Evolutionary conservation across 192 early-diverging fungal species (phyloP).

Genomic region (Umbelopsis isabellina): DNA sequence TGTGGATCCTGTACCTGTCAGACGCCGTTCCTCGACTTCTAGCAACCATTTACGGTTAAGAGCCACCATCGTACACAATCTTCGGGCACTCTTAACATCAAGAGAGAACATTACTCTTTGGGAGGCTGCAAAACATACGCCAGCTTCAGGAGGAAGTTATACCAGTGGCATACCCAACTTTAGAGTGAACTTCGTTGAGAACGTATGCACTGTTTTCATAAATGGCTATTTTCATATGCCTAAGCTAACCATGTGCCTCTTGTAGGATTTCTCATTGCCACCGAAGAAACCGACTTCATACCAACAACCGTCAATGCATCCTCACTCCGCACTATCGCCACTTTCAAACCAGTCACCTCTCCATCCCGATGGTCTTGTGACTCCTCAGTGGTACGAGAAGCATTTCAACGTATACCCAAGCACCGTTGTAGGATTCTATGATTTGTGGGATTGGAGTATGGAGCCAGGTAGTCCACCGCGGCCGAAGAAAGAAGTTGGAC

Average conservation of each 20-base stretch:
- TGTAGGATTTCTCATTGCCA: conserved; percentile 9
- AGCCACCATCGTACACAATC: conserved; percentile 10
- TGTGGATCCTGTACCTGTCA: conserved; percentile 1
- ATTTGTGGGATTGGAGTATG: conserved; percentile 59
- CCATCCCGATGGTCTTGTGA: conserved; percentile 85
- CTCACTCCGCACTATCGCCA: conserved; percentile 72
- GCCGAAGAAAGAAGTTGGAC: conserved; percentile 33
- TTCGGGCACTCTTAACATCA: conserved; percentile 1
- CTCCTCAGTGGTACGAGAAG: conserved; percentile 66
- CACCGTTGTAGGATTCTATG: conserved; percentile 71
- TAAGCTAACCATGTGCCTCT: background rate
- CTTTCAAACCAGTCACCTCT: conserved; percentile 66
- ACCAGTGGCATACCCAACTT: conserved; percentile 2
- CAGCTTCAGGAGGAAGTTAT: conserved; percentile 5
- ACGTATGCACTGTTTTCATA: background rate
- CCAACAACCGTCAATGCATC: conserved; percentile 8
- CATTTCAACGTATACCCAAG: conserved; percentile 67
- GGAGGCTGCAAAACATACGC: conserved; percentile 12
- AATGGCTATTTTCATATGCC: background rate
- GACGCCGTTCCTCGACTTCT: background rate
- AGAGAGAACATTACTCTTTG: conserved; percentile 3
- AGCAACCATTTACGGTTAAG: conserved; percentile 6
- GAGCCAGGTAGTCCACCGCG: conserved; percentile 21
- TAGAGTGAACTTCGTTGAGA: conserved; percentile 2
- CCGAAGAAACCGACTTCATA: conserved; percentile 3